A percentile compares a stretch with the other conserved stretches of the same genome.
These are phyloP conservation scores for Camelina neglecta DNA, from an alignment of 345 rosid genomes.

Conservation along the genomic window DNA sequence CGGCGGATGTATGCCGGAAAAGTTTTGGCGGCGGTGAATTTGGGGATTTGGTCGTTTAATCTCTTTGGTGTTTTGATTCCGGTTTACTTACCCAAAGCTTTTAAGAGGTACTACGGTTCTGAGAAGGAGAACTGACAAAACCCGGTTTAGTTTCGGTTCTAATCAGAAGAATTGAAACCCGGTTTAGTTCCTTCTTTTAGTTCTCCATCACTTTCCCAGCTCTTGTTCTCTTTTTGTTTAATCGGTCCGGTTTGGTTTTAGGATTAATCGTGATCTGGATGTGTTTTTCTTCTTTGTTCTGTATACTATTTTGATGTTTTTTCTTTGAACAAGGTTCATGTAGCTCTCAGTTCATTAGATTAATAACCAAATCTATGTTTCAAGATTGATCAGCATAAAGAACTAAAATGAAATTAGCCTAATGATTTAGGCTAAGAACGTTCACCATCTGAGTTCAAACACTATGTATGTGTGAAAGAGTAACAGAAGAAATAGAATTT, in stretches of 20 bases:
- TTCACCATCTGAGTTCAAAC: not conserved
- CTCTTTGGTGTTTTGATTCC: conserved; percentile 86
- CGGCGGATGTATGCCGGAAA: conserved; percentile 62
- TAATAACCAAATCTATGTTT: not conserved
- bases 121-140: conserved; percentile 32
- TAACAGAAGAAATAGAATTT: not conserved
- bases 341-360: not conserved
- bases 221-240: conserved; percentile 10
- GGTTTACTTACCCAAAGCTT: conserved; percentile 78
- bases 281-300: not conserved
- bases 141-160: conserved; percentile 36
- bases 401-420: not conserved
- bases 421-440: not conserved
- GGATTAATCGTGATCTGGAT: not conserved
- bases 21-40: conserved; percentile 66
- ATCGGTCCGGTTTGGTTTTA: conserved; percentile 5
- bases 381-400: not conserved
- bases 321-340: not conserved
- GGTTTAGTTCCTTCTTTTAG: conserved; percentile 10
- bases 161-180: conserved; percentile 35
- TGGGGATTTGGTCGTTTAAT: conserved; percentile 87
- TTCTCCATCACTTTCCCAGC: not conserved
- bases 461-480: not conserved
- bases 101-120: conserved; percentile 62
- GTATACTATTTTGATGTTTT: conserved; percentile 9